These are phyloP conservation scores for Anthracocystis setariae DNA, from an alignment of 1,284 basidiomycete species.

Conservation along the genomic window DNA sequence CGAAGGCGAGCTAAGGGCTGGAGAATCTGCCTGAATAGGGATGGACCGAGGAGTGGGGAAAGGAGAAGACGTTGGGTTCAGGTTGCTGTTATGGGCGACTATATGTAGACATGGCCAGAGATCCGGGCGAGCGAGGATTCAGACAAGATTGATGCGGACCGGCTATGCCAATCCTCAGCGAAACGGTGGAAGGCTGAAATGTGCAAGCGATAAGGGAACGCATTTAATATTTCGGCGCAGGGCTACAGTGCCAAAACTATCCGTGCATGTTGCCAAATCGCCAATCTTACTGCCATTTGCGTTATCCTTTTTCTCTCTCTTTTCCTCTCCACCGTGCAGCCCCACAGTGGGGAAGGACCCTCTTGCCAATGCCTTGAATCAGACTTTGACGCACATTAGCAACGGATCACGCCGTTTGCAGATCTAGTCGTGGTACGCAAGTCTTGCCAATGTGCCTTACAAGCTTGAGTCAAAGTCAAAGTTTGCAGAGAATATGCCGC, in stretches of 20 bases:
- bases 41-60: neutral
- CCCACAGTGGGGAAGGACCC: neutral
- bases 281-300: neutral
- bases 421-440: no score
- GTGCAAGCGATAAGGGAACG: neutral
- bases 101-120: neutral
- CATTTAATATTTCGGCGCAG: neutral
- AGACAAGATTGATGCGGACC: neutral
- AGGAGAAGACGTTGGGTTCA: neutral
- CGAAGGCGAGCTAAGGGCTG: neutral
- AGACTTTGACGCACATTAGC: neutral
- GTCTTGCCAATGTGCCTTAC: no score
- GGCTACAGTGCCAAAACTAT: neutral
- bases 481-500: neutral
- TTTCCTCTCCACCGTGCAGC: neutral
- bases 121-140: no score
- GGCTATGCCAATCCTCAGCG: neutral
- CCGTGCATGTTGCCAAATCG: neutral
- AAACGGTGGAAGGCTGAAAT: neutral
- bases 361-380: neutral
- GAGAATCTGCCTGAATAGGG: neutral
- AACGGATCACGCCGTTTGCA: constrained; percentile 1
- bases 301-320: no score
- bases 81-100: neutral
- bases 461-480: neutral